Evolutionary conservation across 2,329 filamentous ascomycete genomes (phyloP).

Genomic region (Helotiales sp.): DNA sequence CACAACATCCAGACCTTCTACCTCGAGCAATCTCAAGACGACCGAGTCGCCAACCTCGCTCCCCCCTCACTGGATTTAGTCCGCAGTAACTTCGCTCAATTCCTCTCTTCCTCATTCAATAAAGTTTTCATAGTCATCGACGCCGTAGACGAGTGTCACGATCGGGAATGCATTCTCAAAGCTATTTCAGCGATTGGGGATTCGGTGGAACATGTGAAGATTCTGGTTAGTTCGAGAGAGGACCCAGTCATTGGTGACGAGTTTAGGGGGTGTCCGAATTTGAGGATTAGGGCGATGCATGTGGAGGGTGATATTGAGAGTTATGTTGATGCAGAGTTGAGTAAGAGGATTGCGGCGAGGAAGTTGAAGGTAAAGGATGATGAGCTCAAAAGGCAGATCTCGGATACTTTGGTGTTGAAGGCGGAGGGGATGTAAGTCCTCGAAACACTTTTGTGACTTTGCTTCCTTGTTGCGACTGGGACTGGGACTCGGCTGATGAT

Average conservation of each 20-base stretch:
- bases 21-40: slow-evolving; percentile 9
- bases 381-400: slow-evolving; percentile 10
- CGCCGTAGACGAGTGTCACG: slow-evolving; percentile 18
- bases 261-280: slow-evolving; percentile 9
- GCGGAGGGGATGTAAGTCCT: slow-evolving; percentile 14
- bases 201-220: slow-evolving; percentile 13
- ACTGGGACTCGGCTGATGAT: neutral
- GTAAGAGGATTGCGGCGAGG: neutral
- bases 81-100: slow-evolving; percentile 6
- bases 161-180: slow-evolving; percentile 9
- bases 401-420: slow-evolving; percentile 7
- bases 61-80: slow-evolving; percentile 1
- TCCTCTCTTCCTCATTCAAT: neutral
- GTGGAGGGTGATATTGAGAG: slow-evolving; percentile 12
- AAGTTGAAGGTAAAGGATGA: slow-evolving; percentile 14
- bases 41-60: neutral
- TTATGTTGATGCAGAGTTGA: slow-evolving; percentile 10
- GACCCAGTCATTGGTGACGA: slow-evolving; percentile 9
- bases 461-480: neutral
- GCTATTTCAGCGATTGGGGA: slow-evolving; percentile 7
- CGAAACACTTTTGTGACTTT: neutral
- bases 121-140: slow-evolving; percentile 17
- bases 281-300: slow-evolving; percentile 8
- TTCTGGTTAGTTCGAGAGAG: slow-evolving; percentile 12
- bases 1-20: slow-evolving; percentile 10